A percentile compares a stretch with the other conserved stretches of the same genome.
Conservation (phyloP, 1,139 yeast genomes). For the Geotrichum restrictum region DNA sequence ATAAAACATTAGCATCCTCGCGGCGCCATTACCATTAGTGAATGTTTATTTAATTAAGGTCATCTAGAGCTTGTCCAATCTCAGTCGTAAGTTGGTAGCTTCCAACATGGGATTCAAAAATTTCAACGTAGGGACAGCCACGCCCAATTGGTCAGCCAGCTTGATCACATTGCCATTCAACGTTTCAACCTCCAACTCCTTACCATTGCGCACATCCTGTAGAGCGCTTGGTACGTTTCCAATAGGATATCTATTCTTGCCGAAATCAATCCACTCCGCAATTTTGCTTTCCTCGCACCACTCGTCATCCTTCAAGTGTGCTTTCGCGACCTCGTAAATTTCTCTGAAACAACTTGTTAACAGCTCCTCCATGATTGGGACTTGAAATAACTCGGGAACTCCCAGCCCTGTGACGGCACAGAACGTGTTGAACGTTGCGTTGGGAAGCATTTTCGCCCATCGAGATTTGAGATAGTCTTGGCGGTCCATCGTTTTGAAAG, state of each 20-base stretch:
- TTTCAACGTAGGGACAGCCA: not conserved
- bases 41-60: no score
- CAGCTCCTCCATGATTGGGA: not conserved
- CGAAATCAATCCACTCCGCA: not conserved
- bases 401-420: slow-evolving; percentile 3
- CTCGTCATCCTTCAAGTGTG: not conserved
- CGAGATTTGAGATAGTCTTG: not conserved
- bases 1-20: no score
- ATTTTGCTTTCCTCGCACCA: not conserved
- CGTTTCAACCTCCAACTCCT: not conserved
- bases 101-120: not conserved
- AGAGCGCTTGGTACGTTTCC: not conserved
- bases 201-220: not conserved
- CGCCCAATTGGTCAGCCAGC: not conserved
- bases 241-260: not conserved
- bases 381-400: not conserved
- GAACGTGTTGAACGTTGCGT: not conserved
- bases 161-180: not conserved
- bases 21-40: no score
- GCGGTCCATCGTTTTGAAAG: not conserved
- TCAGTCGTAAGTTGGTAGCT: not conserved
- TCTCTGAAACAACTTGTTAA: not conserved
- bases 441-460: not conserved
- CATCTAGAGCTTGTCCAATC: not conserved
- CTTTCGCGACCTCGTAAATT: not conserved